These are phyloP conservation scores for Phaeosphaeriaceae sp. DNA, from an alignment of 2,329 filamentous ascomycete genomes.

Conservation along the genomic window DNA sequence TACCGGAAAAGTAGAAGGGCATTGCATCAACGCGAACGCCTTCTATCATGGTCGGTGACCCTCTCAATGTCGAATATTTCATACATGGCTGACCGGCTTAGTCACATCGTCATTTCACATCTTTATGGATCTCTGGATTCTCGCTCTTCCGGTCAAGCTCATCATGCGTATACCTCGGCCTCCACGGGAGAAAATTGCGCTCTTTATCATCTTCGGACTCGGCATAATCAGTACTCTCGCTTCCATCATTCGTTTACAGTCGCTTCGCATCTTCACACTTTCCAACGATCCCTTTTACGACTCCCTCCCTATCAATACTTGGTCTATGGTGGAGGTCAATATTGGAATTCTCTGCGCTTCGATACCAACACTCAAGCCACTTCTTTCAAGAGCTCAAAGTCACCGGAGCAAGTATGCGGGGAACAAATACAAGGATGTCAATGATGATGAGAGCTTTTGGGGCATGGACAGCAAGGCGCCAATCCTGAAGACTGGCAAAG, in stretches of 20 bases:
- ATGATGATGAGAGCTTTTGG: conserved; percentile 2
- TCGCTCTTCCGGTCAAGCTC: conserved; percentile 84
- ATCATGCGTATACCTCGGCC: conserved; percentile 84
- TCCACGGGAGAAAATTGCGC: conserved; percentile 79
- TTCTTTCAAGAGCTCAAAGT: conserved; percentile 50
- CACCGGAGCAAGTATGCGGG: conserved; percentile 21
- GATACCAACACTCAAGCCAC: conserved; percentile 84
- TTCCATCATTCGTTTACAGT: conserved; percentile 69
- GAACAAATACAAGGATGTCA: conserved; percentile 5
- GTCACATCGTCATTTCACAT: conserved; percentile 78
- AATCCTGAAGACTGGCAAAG: conserved; percentile 16
- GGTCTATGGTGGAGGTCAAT: conserved; percentile 89
- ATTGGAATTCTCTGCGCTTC: conserved; percentile 89
- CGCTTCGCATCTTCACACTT: conserved; percentile 44
- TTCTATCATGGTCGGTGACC: conserved; percentile 36
- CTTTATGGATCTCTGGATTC: conserved; percentile 82
- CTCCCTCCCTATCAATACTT: conserved; percentile 82
- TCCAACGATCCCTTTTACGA: conserved; percentile 67
- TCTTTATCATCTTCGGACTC: conserved; percentile 82
- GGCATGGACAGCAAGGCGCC: conserved; percentile 6
- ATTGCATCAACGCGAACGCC: conserved; percentile 36
- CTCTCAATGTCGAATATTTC: background rate
- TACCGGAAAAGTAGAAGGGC: conserved; percentile 27
- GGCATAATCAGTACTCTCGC: conserved; percentile 87
- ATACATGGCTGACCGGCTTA: conserved; percentile 10